A percentile compares a stretch with the other conserved stretches of the same genome.
Evolutionary conservation across 345 rosid genomes (phyloP).

Genomic region (Corchorus capsularis): DNA sequence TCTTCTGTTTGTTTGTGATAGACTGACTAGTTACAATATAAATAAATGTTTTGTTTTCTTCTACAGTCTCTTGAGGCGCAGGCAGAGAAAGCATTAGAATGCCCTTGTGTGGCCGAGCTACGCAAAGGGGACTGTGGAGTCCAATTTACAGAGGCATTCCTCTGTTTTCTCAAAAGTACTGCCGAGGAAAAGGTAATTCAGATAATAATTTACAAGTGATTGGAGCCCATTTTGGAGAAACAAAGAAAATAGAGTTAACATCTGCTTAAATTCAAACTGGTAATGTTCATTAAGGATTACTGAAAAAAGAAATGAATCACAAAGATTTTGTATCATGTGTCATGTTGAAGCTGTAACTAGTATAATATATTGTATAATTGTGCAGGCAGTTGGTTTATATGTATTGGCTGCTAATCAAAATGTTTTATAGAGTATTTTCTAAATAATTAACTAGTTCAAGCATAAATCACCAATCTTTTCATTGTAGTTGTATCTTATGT

Average conservation of each 20-base stretch:
- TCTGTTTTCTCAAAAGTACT: constrained; percentile 84
- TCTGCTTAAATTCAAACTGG: not conserved
- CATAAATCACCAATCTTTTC: not conserved
- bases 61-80: constrained; percentile 70
- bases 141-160: constrained; percentile 84
- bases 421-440: not conserved
- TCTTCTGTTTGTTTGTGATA: not conserved
- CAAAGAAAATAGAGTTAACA: too few relatives aligned
- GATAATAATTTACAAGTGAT: not conserved
- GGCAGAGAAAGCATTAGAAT: constrained; percentile 83
- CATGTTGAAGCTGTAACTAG: not conserved
- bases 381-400: not conserved
- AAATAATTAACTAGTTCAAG: constrained; percentile 10
- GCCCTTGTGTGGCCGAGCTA: constrained; percentile 87
- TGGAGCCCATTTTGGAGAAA: not conserved
- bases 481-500: not conserved
- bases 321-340: not conserved
- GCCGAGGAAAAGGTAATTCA: constrained; percentile 73
- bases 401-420: not conserved
- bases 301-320: not conserved
- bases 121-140: constrained; percentile 72
- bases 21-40: not conserved
- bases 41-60: constrained; percentile 11
- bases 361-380: not conserved
- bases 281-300: not conserved